Percentiles rank a stretch among this genome's conserved stretches.
phyloP scores from a whole-genome alignment of 352 stramenopile genomes.

The Phytophthora citrophthora region DNA sequence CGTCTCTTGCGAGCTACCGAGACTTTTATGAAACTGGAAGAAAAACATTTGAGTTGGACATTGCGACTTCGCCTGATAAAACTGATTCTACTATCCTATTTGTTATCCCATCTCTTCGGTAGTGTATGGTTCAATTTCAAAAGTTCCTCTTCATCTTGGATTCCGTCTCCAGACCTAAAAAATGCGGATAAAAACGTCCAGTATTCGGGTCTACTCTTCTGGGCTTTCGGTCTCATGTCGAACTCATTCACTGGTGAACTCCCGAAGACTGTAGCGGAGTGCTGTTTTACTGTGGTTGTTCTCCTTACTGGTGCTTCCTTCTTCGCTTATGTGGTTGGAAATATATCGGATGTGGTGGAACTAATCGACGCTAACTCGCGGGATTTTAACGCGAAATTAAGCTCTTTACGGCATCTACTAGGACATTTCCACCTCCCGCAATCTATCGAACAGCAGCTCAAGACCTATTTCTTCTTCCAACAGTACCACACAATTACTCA shows the following conservation, averaged over 20 bases:
- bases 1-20: constrained; percentile 37
- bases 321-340: constrained; percentile 66
- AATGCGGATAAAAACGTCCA: constrained; percentile 17
- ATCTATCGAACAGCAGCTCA: constrained; percentile 57
- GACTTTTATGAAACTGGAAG: constrained; percentile 39
- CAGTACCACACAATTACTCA: constrained; percentile 67
- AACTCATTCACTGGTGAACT: constrained; percentile 49
- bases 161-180: constrained; percentile 10
- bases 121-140: constrained; percentile 72
- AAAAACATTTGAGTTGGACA: constrained; percentile 47
- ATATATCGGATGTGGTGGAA: constrained; percentile 63
- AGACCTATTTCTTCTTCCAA: constrained; percentile 76
- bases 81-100: constrained; percentile 52
- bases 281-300: constrained; percentile 53
- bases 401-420: constrained; percentile 58
- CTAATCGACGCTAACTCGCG: constrained; percentile 57
- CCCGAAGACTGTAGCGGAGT: constrained; percentile 48
- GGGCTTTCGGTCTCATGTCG: constrained; percentile 65
- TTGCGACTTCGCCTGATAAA: constrained; percentile 55
- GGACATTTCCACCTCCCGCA: constrained; percentile 55
- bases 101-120: constrained; percentile 56
- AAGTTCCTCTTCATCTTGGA: constrained; percentile 9
- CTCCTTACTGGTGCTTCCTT: constrained; percentile 51
- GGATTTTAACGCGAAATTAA: constrained; percentile 65
- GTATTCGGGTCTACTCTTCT: constrained; percentile 58